Evolutionary conservation across 75 land plant species (phyloP).

Genomic region (Cunninghamia lanceolata): DNA sequence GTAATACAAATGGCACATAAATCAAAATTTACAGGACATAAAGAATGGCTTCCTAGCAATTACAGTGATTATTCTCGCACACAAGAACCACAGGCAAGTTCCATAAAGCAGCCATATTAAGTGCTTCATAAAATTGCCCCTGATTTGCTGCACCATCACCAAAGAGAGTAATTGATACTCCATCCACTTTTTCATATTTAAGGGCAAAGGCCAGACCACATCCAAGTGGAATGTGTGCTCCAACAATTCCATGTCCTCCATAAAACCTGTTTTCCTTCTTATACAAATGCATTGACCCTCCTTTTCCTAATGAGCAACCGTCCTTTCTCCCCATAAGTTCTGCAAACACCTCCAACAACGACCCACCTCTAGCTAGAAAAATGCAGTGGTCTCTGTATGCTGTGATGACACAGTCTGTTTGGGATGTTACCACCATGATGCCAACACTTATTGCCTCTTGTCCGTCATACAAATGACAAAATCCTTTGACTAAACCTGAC

Average conservation of each 20-base stretch:
- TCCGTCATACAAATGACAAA: slow-evolving; percentile 54
- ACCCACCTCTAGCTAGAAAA: slow-evolving; percentile 43
- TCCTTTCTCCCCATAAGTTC: slow-evolving; percentile 43
- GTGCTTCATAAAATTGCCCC: slow-evolving; percentile 41
- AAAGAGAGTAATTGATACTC: slow-evolving; percentile 31
- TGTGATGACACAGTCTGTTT: slow-evolving; percentile 27
- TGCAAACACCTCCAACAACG: slow-evolving; percentile 36
- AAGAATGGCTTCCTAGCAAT: slow-evolving; percentile 5
- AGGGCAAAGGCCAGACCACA: slow-evolving; percentile 43
- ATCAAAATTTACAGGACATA: neutral
- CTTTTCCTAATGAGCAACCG: slow-evolving; percentile 43
- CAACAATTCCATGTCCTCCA: slow-evolving; percentile 45
- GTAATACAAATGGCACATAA: neutral
- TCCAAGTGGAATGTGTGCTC: slow-evolving; percentile 36
- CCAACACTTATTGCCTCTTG: slow-evolving; percentile 45
- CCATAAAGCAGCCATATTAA: slow-evolving; percentile 32
- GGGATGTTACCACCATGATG: slow-evolving; percentile 32
- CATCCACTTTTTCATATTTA: slow-evolving; percentile 36
- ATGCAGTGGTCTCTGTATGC: slow-evolving; percentile 51
- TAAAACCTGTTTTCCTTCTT: slow-evolving; percentile 34
- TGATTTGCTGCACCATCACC: slow-evolving; percentile 50
- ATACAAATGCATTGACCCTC: slow-evolving; percentile 56
- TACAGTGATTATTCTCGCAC: slow-evolving; percentile 38
- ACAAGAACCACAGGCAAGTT: slow-evolving; percentile 27
- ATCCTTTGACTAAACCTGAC: slow-evolving; percentile 38